Evolutionary conservation across 768 basidiomycete species (phyloP).

Genomic region (Amanita subjunquillea): DNA sequence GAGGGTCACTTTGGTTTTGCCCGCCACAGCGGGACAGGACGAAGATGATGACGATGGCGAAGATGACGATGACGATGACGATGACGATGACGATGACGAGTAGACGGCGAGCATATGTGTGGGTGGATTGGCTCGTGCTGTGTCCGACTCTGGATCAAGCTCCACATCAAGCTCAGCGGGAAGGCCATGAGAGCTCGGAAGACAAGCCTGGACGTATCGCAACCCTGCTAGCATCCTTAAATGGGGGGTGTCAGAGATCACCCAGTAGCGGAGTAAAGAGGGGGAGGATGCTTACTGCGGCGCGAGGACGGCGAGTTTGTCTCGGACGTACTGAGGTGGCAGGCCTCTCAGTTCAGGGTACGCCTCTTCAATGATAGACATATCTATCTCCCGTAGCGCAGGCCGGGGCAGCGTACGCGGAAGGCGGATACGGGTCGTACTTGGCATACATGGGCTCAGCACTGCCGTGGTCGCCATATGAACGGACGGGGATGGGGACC

Average conservation of each 20-base stretch:
- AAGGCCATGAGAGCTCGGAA: slow-evolving; percentile 1
- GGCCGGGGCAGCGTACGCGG: slow-evolving; percentile 13
- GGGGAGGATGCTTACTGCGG: slow-evolving; percentile 7
- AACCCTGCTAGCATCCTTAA: slow-evolving; percentile 11
- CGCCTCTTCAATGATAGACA: slow-evolving; percentile 4
- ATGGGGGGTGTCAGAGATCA: background rate
- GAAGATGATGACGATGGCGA: slow-evolving; percentile 4
- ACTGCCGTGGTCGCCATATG: background rate
- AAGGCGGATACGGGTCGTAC: slow-evolving; percentile 7
- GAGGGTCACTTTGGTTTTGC: slow-evolving; percentile 21
- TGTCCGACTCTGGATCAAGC: slow-evolving; percentile 10
- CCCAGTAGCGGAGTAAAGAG: background rate
- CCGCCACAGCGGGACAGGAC: background rate
- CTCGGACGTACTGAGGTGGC: slow-evolving; percentile 12
- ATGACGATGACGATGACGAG: slow-evolving; percentile 5
- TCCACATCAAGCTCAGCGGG: slow-evolving; percentile 16
- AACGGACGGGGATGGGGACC: background rate
- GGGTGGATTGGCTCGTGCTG: slow-evolving; percentile 13
- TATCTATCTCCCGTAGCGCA: slow-evolving; percentile 10
- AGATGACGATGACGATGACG: slow-evolving; percentile 5
- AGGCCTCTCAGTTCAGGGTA: slow-evolving; percentile 10
- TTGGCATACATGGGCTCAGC: background rate
- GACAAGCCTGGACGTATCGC: slow-evolving; percentile 6
- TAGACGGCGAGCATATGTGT: slow-evolving; percentile 27
- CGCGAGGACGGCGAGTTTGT: slow-evolving; percentile 7